These are phyloP conservation scores for Tylopilus sp. DNA, from an alignment of 768 basidiomycete species.

Conservation along the genomic window DNA sequence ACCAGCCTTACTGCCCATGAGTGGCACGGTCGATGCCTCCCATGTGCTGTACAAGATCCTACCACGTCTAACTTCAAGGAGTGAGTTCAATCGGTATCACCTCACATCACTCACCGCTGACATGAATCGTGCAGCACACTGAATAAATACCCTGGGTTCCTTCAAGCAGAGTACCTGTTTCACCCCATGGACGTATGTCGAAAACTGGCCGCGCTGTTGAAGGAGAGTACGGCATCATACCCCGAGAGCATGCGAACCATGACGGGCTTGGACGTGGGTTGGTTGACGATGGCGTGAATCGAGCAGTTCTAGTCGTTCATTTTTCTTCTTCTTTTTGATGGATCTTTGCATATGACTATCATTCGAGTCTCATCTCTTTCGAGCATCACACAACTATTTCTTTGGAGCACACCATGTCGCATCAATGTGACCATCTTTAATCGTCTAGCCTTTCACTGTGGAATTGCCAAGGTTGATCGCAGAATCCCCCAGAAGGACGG, in stretches of 20 bases:
- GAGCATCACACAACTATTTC: not conserved
- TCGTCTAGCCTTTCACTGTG: too few species aligned
- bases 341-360: not conserved
- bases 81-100: conserved; percentile 7
- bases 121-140: conserved; percentile 40
- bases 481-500: too few species aligned
- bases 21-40: conserved; percentile 61
- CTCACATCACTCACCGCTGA: not conserved
- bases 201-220: conserved; percentile 63
- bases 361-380: not conserved
- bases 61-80: conserved; percentile 31
- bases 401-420: not conserved
- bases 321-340: not conserved
- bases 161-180: conserved; percentile 82
- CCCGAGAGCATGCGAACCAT: conserved; percentile 72
- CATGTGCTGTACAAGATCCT: conserved; percentile 86
- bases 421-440: too few species aligned
- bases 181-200: conserved; percentile 81
- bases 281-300: conserved; percentile 42
- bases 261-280: conserved; percentile 82
- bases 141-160: conserved; percentile 75
- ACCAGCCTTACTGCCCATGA: conserved; percentile 57
- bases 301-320: not conserved
- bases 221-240: conserved; percentile 75
- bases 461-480: too few species aligned